These are phyloP conservation scores for Planoprotostelium fungivorum DNA, from an alignment of 78 protist species.

Conservation along the genomic window DNA sequence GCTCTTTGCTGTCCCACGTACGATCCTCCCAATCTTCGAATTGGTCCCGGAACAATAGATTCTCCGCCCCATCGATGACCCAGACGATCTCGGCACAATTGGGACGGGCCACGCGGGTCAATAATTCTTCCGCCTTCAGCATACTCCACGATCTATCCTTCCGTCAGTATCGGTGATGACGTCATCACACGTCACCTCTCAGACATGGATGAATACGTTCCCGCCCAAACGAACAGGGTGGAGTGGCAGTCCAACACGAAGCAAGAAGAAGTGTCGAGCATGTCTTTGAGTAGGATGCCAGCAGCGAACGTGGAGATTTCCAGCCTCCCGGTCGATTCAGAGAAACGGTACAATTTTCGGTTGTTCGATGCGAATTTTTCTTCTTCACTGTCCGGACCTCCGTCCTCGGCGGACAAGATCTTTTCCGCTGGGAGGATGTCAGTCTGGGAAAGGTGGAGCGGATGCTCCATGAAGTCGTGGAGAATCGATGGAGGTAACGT, in stretches of 20 bases:
- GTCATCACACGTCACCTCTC: slow-evolving; percentile 12
- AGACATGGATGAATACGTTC: slow-evolving; percentile 16
- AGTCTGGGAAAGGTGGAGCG: slow-evolving; percentile 3
- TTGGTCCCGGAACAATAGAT: slow-evolving; percentile 27
- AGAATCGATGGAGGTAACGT: no score
- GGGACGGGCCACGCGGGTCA: slow-evolving; percentile 2
- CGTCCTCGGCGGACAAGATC: not conserved
- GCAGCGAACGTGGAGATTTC: slow-evolving; percentile 28
- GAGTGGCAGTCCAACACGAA: slow-evolving; percentile 39
- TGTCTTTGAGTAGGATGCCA: slow-evolving; percentile 7
- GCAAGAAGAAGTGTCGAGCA: slow-evolving; percentile 36
- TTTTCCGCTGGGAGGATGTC: slow-evolving; percentile 3
- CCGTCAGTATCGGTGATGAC: not conserved
- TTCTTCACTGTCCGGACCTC: not conserved
- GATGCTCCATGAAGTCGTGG: no score
- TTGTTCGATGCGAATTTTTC: not conserved
- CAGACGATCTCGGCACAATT: slow-evolving; percentile 16
- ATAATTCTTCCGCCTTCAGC: slow-evolving; percentile 65
- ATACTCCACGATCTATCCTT: slow-evolving; percentile 41
- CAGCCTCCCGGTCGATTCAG: slow-evolving; percentile 16
- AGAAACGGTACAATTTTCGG: slow-evolving; percentile 21
- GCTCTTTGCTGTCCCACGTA: slow-evolving; percentile 38
- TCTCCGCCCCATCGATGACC: slow-evolving; percentile 44
- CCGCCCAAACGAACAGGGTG: slow-evolving; percentile 59
- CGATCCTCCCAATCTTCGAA: slow-evolving; percentile 59